Percentiles rank a stretch among this genome's conserved stretches.
Evolutionary conservation across 2,329 filamentous ascomycete species (phyloP).

Genomic region (Calonectria ilicicola): DNA sequence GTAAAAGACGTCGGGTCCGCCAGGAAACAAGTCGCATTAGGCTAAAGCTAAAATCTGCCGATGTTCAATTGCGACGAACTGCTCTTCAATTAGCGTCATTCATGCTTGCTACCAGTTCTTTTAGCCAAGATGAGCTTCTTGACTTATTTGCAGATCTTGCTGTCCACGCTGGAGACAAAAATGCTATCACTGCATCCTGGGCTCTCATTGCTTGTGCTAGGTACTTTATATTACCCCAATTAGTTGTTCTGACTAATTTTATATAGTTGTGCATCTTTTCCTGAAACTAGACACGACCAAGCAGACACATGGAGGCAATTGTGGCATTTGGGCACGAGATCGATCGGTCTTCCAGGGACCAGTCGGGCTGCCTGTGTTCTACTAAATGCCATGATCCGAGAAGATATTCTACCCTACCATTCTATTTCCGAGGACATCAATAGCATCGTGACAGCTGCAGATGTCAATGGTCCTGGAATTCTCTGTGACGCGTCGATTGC

Average conservation of each 20-base stretch:
- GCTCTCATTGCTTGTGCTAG: conserved; percentile 85
- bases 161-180: conserved; percentile 76
- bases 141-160: conserved; percentile 70
- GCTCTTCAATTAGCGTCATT: conserved; percentile 71
- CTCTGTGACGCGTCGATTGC: conserved; percentile 83
- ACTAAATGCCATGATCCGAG: conserved; percentile 75
- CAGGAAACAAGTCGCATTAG: conserved; percentile 59
- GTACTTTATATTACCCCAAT: conserved; percentile 55
- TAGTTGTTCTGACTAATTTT: conserved; percentile 35
- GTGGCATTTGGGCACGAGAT: conserved; percentile 81
- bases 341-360: conserved; percentile 75
- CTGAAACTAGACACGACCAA: conserved; percentile 49
- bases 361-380: conserved; percentile 84
- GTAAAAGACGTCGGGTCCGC: conserved; percentile 63
- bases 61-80: conserved; percentile 59
- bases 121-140: conserved; percentile 64
- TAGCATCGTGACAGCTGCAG: conserved; percentile 79
- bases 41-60: conserved; percentile 59
- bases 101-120: conserved; percentile 59
- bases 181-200: conserved; percentile 78
- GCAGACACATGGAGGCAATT: conserved; percentile 73
- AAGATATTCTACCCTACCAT: conserved; percentile 75
- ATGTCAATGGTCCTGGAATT: conserved; percentile 82
- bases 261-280: conserved; percentile 47
- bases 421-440: conserved; percentile 77